These are phyloP conservation scores for Trichoderma guizhouense DNA, from an alignment of 2,329 filamentous ascomycete species.

Conservation along the genomic window DNA sequence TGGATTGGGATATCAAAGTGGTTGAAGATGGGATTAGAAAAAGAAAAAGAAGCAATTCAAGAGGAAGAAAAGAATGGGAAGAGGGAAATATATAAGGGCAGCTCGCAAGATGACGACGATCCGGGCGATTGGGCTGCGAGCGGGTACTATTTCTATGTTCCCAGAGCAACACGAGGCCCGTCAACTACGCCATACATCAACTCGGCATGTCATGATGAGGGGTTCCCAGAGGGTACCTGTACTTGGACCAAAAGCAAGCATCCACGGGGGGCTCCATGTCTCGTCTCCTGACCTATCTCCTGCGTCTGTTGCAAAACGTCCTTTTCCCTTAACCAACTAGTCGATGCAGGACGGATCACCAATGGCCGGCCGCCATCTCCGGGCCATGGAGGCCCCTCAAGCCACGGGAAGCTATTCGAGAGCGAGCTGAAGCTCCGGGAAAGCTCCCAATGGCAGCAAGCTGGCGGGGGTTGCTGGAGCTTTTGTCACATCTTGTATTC, in stretches of 20 bases:
- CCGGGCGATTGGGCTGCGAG: neutral
- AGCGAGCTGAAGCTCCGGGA: neutral
- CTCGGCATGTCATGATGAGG: neutral
- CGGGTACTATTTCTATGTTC: neutral
- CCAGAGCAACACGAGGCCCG: neutral
- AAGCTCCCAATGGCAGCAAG: neutral
- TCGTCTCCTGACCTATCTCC: neutral
- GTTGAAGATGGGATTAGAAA: neutral
- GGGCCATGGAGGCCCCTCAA: neutral
- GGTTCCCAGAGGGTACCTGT: neutral
- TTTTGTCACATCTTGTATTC: neutral
- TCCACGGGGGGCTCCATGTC: neutral
- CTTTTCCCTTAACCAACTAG: neutral
- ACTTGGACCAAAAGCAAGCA: neutral
- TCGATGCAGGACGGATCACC: neutral
- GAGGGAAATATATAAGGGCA: neutral
- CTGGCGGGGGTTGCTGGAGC: neutral
- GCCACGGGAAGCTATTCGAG: neutral
- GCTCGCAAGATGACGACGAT: neutral
- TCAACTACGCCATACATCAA: neutral
- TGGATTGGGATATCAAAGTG: constrained; percentile 11
- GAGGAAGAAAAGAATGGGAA: neutral
- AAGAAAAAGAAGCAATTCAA: neutral
- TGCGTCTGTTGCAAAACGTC: neutral
- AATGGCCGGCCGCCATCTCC: neutral